A percentile compares a stretch with the other conserved stretches of the same genome.
These are phyloP conservation scores for Fusarium luffae DNA, from an alignment of 2,329 filamentous ascomycete species.

Conservation along the genomic window DNA sequence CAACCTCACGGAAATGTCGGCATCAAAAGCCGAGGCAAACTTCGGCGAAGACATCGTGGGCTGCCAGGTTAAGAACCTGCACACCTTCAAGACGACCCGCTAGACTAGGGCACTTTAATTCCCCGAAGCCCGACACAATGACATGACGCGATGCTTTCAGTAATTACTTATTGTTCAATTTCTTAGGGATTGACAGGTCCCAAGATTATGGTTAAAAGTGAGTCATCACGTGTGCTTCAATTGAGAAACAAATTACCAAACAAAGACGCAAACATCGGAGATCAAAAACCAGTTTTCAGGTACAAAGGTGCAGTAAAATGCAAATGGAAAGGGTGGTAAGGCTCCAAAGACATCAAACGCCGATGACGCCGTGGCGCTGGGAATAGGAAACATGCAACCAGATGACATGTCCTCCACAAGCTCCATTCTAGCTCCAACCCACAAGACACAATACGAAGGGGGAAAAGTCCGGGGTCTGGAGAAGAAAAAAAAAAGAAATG, in stretches of 20 bases:
- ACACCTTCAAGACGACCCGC: not conserved
- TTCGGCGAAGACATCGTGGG: not conserved
- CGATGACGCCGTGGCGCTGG: constrained; percentile 29
- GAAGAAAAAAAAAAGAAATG: not conserved
- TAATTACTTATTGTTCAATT: not conserved
- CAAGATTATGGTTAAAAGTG: not conserved
- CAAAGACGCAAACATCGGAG: not conserved
- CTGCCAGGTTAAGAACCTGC: not conserved
- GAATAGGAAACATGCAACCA: constrained; percentile 7
- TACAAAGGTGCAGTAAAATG: not conserved
- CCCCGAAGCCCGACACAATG: not conserved
- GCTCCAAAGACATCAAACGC: not conserved
- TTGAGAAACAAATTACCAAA: not conserved
- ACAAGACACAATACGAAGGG: not conserved
- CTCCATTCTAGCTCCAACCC: not conserved
- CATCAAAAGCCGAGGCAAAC: not conserved
- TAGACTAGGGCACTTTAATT: constrained; percentile 1
- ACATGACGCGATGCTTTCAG: not conserved
- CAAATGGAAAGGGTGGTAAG: not conserved
- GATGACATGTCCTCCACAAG: not conserved
- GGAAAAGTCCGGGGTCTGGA: constrained; percentile 7
- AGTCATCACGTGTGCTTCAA: not conserved
- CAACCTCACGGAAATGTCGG: constrained; percentile 7
- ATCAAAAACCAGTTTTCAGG: constrained; percentile 18
- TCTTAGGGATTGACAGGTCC: not conserved